These are phyloP conservation scores for Lactarius hatsudake DNA, from an alignment of 768 basidiomycete species.

Conservation along the genomic window DNA sequence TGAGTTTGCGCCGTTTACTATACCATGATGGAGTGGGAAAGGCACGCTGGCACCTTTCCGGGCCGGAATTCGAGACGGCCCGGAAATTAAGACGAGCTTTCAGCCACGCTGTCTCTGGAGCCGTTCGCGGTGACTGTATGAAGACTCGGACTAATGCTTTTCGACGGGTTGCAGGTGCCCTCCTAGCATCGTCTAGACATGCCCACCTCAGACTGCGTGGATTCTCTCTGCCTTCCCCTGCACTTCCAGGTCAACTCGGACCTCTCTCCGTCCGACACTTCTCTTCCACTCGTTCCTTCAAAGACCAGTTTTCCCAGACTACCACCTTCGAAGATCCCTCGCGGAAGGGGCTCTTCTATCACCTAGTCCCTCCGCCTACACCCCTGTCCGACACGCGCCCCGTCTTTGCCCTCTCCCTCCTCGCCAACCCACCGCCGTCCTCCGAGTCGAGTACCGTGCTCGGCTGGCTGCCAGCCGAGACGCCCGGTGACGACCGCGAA, in stretches of 20 bases:
- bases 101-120: too few species aligned
- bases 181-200: background rate
- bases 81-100: too few species aligned
- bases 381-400: slow-evolving; percentile 14
- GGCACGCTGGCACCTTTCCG: too few species aligned
- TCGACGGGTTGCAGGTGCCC: slow-evolving; percentile 16
- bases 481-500: slow-evolving; percentile 35
- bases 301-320: background rate
- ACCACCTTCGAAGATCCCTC: slow-evolving; percentile 24
- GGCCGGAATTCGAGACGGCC: too few species aligned
- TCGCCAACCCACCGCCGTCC: slow-evolving; percentile 18
- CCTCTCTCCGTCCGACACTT: slow-evolving; percentile 2
- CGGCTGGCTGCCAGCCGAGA: slow-evolving; percentile 28
- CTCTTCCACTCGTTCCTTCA: background rate
- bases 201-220: background rate
- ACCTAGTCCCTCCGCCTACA: slow-evolving; percentile 23
- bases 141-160: slow-evolving; percentile 3
- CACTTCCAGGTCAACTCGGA: background rate
- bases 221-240: background rate
- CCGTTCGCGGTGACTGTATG: background rate
- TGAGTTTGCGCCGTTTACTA: too few species aligned
- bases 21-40: too few species aligned
- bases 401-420: slow-evolving; percentile 27
- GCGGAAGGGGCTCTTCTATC: slow-evolving; percentile 25
- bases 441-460: slow-evolving; percentile 23